Conservation (phyloP, 306 rosid genomes). For the Erythrophleum fordii region DNA sequence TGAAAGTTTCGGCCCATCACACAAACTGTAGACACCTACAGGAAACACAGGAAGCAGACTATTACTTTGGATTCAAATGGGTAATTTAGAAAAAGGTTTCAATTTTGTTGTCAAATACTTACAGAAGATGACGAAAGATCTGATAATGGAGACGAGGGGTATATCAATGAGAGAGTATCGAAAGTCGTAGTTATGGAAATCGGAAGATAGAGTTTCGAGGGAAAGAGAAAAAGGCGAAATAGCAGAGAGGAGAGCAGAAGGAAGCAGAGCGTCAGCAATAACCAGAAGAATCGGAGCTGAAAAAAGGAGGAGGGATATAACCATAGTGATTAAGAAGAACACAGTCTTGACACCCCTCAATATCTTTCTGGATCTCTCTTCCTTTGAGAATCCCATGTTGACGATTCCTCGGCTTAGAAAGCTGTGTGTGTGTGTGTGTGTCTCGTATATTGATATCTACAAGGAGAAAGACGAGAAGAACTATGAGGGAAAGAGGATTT, state of each 20-base stretch:
- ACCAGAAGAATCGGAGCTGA: slow-evolving; percentile 84
- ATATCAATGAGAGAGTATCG: slow-evolving; percentile 85
- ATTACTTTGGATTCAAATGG: slow-evolving; percentile 32
- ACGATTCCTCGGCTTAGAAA: neutral
- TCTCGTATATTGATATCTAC: slow-evolving; percentile 7
- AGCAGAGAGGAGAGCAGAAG: slow-evolving; percentile 82
- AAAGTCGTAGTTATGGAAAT: slow-evolving; percentile 77
- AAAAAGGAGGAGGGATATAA: slow-evolving; percentile 74
- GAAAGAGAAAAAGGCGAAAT: slow-evolving; percentile 56
- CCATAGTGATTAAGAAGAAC: slow-evolving; percentile 85
- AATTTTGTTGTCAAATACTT: slow-evolving; percentile 36
- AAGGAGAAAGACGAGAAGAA: neutral
- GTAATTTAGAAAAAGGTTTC: slow-evolving; percentile 6
- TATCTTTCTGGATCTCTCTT: slow-evolving; percentile 69
- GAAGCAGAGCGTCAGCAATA: slow-evolving; percentile 73
- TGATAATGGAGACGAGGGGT: slow-evolving; percentile 72
- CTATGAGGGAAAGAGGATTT: slow-evolving; percentile 16
- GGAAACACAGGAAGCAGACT: neutral
- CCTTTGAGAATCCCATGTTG: slow-evolving; percentile 79
- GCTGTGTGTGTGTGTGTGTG: neutral
- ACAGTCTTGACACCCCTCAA: slow-evolving; percentile 73
- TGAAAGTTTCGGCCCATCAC: slow-evolving; percentile 87
- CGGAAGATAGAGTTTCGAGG: slow-evolving; percentile 59
- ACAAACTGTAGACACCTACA: slow-evolving; percentile 85
- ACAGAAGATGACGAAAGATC: slow-evolving; percentile 91